Evolutionary conservation across 441 rosid species (phyloP).

Genomic region (Croton setiger): DNA sequence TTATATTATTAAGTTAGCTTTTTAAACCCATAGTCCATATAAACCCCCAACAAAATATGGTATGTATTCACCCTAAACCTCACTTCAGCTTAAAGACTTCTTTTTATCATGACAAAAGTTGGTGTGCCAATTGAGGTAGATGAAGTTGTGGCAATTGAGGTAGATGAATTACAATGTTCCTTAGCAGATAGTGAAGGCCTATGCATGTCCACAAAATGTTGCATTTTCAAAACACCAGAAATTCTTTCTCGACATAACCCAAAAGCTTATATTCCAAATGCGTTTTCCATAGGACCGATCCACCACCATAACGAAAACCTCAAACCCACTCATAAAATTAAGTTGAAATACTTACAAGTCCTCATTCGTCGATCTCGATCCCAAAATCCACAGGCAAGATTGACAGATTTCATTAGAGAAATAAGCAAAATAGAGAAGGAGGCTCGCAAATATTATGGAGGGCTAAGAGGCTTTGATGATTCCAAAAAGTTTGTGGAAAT

Average conservation of each 20-base stretch:
- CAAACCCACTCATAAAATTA: constrained; percentile 20
- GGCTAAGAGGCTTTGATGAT: background rate
- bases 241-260: constrained; percentile 27
- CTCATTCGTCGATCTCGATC: constrained; percentile 17
- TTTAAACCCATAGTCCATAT: no score
- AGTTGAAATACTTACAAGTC: constrained; percentile 22
- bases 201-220: constrained; percentile 10
- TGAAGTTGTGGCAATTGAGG: background rate
- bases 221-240: constrained; percentile 30
- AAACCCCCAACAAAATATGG: no score
- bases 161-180: constrained; percentile 18
- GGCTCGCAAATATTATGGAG: constrained; percentile 26
- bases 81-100: no score
- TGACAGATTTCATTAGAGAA: constrained; percentile 3
- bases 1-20: no score
- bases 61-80: no score
- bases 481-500: constrained; percentile 15
- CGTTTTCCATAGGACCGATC: constrained; percentile 34
- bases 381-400: background rate
- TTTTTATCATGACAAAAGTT: no score
- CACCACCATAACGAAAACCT: constrained; percentile 12
- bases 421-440: constrained; percentile 13
- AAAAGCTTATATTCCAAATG: constrained; percentile 29
- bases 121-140: no score
- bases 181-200: constrained; percentile 5